These are phyloP conservation scores for Dactylis glomerata DNA, from an alignment of 176 grass and related monocot species.

Conservation along the genomic window DNA sequence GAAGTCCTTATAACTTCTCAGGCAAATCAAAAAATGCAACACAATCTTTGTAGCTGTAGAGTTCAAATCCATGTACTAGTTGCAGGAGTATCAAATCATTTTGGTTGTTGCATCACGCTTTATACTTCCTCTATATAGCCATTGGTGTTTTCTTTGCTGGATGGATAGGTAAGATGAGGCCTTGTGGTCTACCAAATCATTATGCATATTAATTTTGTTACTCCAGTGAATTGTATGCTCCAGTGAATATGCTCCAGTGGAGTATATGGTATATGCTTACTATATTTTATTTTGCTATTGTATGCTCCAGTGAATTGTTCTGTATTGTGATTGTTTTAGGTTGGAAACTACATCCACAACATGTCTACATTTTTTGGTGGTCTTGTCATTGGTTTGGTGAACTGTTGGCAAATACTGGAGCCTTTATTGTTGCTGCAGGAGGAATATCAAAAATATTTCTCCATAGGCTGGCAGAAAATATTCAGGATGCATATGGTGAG, in stretches of 20 bases:
- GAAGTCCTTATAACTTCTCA: no score
- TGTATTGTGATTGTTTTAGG: constrained; percentile 38
- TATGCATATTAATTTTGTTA: neutral
- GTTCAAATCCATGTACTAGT: no score
- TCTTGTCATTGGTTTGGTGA: constrained; percentile 90
- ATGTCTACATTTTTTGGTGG: constrained; percentile 97
- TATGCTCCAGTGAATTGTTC: neutral
- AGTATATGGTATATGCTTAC: neutral
- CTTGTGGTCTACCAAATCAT: neutral
- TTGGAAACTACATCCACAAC: constrained; percentile 99
- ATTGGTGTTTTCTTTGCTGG: constrained; percentile 82
- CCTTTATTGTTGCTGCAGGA: constrained; percentile 97
- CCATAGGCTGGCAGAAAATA: no score
- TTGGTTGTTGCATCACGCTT: constrained; percentile 87
- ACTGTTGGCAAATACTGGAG: constrained; percentile 98
- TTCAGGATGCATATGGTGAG: no score
- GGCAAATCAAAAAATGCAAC: no score
- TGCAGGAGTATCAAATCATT: no score
- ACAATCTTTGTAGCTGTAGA: no score
- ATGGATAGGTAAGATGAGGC: constrained; percentile 83
- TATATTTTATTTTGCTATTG: neutral
- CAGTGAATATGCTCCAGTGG: no score
- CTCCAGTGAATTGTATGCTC: no score
- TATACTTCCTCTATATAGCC: constrained; percentile 94
- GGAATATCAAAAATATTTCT: constrained; percentile 97